Evolutionary conservation across 179 eudicot genomes (phyloP).

Genomic region (Gypsophila paniculata): DNA sequence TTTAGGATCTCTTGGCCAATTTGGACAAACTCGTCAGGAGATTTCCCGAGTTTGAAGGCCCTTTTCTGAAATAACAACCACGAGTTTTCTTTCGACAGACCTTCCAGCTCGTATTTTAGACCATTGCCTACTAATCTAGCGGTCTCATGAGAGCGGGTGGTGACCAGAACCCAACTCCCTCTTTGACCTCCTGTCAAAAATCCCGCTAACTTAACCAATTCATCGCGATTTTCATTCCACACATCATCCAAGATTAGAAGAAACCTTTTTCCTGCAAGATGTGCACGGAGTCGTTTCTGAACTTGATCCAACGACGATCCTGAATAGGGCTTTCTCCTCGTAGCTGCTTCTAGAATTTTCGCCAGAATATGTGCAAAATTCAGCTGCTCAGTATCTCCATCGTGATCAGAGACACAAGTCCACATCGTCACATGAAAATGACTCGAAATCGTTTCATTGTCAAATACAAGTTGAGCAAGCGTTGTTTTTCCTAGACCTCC

Average conservation of each 20-base stretch:
- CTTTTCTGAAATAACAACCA: constrained; percentile 24
- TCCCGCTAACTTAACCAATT: too few relatives aligned
- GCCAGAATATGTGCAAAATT: not conserved
- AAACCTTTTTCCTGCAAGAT: too few relatives aligned
- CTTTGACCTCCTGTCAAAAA: too few relatives aligned
- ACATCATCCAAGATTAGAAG: too few relatives aligned
- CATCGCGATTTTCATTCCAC: too few relatives aligned
- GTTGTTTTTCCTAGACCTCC: constrained; percentile 1
- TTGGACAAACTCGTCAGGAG: constrained; percentile 2
- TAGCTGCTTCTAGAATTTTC: constrained; percentile 7
- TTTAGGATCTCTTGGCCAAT: constrained; percentile 26
- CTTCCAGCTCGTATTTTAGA: too few relatives aligned
- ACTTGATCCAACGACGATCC: too few relatives aligned
- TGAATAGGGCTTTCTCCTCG: too few relatives aligned
- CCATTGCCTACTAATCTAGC: too few relatives aligned
- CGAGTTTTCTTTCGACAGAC: constrained; percentile 14
- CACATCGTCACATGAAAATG: constrained; percentile 27
- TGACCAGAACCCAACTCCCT: too few relatives aligned
- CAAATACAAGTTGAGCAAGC: constrained; percentile 27
- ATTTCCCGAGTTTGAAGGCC: constrained; percentile 18
- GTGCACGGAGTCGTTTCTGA: too few relatives aligned
- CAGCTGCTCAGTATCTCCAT: not conserved
- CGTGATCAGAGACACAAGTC: constrained; percentile 27
- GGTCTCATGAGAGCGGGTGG: too few relatives aligned
- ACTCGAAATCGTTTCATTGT: constrained; percentile 18